phyloP scores from a whole-genome alignment of 2,329 filamentous ascomycete species.

The Plectosphaerella plurivora region DNA sequence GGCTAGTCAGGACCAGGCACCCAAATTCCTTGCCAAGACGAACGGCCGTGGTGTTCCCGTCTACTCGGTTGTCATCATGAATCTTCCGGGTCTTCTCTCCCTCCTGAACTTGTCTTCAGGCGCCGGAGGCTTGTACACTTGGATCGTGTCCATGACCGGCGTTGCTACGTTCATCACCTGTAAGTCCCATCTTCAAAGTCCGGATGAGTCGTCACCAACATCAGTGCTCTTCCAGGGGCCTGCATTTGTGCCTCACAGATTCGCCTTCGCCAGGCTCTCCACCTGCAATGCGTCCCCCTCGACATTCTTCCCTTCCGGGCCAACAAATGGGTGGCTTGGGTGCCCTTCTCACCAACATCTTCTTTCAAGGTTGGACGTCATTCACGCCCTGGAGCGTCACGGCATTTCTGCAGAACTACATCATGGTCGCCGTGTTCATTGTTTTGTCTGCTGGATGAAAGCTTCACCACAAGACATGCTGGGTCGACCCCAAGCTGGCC shows the following conservation, averaged over 20 bases:
- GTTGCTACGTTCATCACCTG: slow-evolving; percentile 3
- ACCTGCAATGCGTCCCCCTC: neutral
- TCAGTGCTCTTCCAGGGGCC: neutral
- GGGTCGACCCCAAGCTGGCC: neutral
- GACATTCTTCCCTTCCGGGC: slow-evolving; percentile 1
- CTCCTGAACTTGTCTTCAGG: slow-evolving; percentile 10
- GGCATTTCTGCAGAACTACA: slow-evolving; percentile 1
- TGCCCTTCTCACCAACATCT: neutral
- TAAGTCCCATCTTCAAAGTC: neutral
- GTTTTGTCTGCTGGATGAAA: neutral
- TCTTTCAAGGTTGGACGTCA: slow-evolving; percentile 1
- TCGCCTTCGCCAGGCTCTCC: neutral
- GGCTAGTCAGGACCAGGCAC: slow-evolving; percentile 46
- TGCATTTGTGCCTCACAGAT: neutral
- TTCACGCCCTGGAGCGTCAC: neutral
- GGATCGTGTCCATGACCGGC: slow-evolving; percentile 5
- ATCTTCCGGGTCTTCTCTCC: slow-evolving; percentile 11
- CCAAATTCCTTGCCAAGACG: slow-evolving; percentile 43
- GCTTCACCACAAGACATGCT: neutral
- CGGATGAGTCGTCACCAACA: neutral
- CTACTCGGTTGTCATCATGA: slow-evolving; percentile 9
- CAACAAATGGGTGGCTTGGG: neutral
- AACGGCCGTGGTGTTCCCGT: slow-evolving; percentile 36
- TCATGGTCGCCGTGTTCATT: neutral
- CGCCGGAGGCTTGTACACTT: neutral